A percentile compares a stretch with the other conserved stretches of the same genome.
Evolutionary conservation across 2,329 filamentous ascomycete genomes (phyloP).

Genomic region (Verticillium longisporum): DNA sequence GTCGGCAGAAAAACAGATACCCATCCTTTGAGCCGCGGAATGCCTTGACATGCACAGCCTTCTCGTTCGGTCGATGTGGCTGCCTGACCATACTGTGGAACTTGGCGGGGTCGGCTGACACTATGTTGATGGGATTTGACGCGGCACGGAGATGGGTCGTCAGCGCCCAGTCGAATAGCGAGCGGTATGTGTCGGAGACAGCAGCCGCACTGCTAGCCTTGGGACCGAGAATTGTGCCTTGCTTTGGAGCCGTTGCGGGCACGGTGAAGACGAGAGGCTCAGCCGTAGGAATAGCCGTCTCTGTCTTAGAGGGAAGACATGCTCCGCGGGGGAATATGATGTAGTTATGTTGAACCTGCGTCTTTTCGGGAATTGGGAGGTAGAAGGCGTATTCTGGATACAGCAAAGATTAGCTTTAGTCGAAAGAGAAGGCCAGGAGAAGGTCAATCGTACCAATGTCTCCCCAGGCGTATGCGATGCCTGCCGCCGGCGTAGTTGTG

Average conservation of each 20-base stretch:
- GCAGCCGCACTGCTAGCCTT: constrained; percentile 41
- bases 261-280: constrained; percentile 62
- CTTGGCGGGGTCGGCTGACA: constrained; percentile 44
- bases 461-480: constrained; percentile 52
- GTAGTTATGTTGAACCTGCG: constrained; percentile 60
- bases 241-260: constrained; percentile 51
- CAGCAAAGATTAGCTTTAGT: not conserved
- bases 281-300: constrained; percentile 20
- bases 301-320: constrained; percentile 42
- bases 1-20: constrained; percentile 58
- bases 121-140: constrained; percentile 40
- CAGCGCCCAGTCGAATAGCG: constrained; percentile 56
- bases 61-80: constrained; percentile 52
- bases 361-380: constrained; percentile 58
- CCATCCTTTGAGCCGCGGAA: constrained; percentile 65
- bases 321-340: constrained; percentile 52
- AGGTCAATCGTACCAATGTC: constrained; percentile 48
- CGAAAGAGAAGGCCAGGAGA: not conserved
- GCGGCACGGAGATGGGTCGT: constrained; percentile 42
- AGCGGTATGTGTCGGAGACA: constrained; percentile 52
- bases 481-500: constrained; percentile 42
- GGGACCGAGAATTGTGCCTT: constrained; percentile 46
- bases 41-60: constrained; percentile 58
- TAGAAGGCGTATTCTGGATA: constrained; percentile 53
- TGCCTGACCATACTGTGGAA: constrained; percentile 53